Evolutionary conservation across 768 basidiomycete species (phyloP).

Genomic region (Tulasnella sp.): DNA sequence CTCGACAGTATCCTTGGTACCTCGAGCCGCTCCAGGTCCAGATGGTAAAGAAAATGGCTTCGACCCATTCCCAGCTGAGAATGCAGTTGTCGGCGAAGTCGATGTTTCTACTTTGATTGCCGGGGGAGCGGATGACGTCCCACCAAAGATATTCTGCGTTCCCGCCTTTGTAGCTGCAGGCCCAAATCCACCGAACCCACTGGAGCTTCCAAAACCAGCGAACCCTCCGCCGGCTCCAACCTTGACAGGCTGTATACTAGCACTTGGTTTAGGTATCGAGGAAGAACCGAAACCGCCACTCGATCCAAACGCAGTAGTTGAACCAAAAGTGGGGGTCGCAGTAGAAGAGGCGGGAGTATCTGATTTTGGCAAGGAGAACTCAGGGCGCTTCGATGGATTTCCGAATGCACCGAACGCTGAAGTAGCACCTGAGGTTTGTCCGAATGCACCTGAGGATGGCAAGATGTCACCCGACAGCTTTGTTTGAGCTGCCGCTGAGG

Average conservation of each 20-base stretch:
- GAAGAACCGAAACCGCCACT: background rate
- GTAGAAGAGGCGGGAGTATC: background rate
- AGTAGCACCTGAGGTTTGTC: background rate
- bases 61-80: background rate
- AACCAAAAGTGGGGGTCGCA: background rate
- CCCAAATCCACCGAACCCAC: background rate
- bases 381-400: background rate
- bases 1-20: background rate
- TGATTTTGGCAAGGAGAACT: background rate
- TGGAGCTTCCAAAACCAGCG: background rate
- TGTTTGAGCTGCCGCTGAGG: background rate
- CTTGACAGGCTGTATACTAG: background rate
- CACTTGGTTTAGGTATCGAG: background rate
- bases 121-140: background rate
- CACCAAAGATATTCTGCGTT: background rate
- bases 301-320: background rate
- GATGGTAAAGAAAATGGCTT: background rate
- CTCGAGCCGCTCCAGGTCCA: background rate
- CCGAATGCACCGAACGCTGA: background rate
- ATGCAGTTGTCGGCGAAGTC: background rate
- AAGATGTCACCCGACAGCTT: background rate
- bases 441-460: conserved; percentile 7
- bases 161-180: background rate
- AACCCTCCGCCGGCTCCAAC: background rate
- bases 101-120: background rate